Evolutionary conservation across 225 moss, liverwort and hornwort genomes (phyloP).

Genomic region (Neckera pumila): DNA sequence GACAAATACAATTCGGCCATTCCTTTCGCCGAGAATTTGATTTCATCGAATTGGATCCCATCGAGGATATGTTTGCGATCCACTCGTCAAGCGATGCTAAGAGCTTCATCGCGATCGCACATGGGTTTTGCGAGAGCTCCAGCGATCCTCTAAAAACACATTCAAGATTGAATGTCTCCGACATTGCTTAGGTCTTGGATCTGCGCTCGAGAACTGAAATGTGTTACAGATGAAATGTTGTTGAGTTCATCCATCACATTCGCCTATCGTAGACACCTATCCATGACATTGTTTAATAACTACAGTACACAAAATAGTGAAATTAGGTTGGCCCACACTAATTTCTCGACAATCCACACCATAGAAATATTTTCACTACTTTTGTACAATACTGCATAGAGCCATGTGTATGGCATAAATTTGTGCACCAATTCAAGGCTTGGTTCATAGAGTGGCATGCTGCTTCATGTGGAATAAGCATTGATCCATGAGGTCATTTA

Average conservation of each 20-base stretch:
- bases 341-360: no score
- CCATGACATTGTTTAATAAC: background rate
- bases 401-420: no score
- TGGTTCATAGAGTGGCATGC: no score
- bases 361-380: no score
- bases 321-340: no score
- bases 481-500: no score
- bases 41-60: background rate
- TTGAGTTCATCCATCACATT: background rate
- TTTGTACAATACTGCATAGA: no score
- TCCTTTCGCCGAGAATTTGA: background rate
- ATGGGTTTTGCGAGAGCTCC: background rate
- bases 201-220: accelerated
- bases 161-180: background rate
- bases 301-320: no score
- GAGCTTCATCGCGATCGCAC: background rate
- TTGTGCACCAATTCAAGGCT: no score
- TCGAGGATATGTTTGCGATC: background rate
- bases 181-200: background rate
- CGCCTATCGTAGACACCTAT: background rate
- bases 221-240: background rate
- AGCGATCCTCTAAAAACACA: background rate
- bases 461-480: no score
- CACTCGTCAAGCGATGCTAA: background rate
- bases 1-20: background rate